Evolutionary conservation across 208 protist species (phyloP).

Genomic region (Leishmania arabica): DNA sequence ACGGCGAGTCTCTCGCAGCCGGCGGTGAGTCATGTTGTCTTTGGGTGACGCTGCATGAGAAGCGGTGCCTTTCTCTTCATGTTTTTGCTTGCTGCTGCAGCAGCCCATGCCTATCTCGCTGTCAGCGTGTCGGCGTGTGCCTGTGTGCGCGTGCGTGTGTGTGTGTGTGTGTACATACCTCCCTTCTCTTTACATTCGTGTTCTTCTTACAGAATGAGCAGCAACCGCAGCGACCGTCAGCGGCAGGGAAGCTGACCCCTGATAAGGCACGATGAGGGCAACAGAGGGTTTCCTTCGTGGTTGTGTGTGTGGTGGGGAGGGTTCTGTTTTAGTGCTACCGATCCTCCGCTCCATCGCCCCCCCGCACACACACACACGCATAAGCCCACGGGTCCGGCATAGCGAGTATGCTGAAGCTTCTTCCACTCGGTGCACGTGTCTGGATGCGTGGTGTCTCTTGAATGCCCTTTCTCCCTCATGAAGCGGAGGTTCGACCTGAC

Average conservation of each 20-base stretch:
- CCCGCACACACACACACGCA: constrained; percentile 1
- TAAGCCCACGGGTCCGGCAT: not conserved
- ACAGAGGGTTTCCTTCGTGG: not conserved
- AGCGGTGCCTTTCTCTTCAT: not conserved
- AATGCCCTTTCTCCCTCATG: not conserved
- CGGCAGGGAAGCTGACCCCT: not conserved
- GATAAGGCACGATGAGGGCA: not conserved
- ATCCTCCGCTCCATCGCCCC: not conserved
- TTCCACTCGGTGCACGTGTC: not conserved
- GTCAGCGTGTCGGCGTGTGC: not conserved
- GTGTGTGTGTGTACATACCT: not conserved
- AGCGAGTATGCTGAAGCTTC: not conserved
- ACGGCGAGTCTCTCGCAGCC: not conserved
- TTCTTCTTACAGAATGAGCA: not conserved
- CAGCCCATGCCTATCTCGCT: too few species aligned
- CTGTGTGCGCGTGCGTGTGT: not conserved
- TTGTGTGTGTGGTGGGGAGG: too few species aligned
- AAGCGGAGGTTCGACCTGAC: not conserved
- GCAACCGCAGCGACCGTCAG: not conserved
- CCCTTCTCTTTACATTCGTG: not conserved
- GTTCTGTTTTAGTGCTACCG: not conserved
- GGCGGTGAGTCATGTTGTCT: not conserved
- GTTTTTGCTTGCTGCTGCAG: not conserved
- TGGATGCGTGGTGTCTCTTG: not conserved
- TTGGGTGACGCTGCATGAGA: not conserved